These are phyloP conservation scores for Eucalyptus erythrocorys DNA, from an alignment of 345 rosid genomes.

Conservation along the genomic window DNA sequence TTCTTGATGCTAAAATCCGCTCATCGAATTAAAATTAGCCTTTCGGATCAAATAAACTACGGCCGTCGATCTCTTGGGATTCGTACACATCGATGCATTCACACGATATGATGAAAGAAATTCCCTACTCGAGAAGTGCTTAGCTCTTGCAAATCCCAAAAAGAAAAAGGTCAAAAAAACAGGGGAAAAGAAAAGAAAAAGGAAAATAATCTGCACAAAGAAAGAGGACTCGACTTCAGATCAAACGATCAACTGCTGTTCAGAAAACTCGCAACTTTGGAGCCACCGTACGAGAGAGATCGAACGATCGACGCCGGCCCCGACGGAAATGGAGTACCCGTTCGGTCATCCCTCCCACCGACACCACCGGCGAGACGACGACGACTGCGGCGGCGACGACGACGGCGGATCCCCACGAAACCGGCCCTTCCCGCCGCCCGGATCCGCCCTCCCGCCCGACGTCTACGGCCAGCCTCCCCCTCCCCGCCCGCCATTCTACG, in stretches of 20 bases:
- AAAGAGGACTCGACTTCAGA: neutral
- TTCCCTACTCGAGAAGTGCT: neutral
- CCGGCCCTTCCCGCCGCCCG: neutral
- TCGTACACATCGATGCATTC: neutral
- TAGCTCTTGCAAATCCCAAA: neutral
- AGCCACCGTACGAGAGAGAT: neutral
- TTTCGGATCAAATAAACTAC: neutral
- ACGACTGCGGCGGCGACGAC: neutral
- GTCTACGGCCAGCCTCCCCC: slow-evolving; percentile 15
- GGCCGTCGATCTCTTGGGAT: neutral
- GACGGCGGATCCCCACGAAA: neutral
- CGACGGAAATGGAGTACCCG: slow-evolving; percentile 32
- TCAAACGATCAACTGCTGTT: neutral
- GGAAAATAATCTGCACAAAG: neutral
- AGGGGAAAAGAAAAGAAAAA: neutral
- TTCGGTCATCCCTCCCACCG: slow-evolving; percentile 10
- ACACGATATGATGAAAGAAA: neutral
- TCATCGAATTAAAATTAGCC: neutral
- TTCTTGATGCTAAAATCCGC: neutral
- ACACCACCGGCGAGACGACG: slow-evolving; percentile 19
- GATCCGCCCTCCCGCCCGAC: neutral
- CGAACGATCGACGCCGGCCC: neutral
- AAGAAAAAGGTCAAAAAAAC: neutral
- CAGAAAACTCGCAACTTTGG: neutral
- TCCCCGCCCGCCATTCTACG: neutral